Percentiles rank a stretch among this genome's conserved stretches.
Conservation (phyloP, 495 filamentous ascomycete species). For the Amphirosellinia nigrospora region DNA sequence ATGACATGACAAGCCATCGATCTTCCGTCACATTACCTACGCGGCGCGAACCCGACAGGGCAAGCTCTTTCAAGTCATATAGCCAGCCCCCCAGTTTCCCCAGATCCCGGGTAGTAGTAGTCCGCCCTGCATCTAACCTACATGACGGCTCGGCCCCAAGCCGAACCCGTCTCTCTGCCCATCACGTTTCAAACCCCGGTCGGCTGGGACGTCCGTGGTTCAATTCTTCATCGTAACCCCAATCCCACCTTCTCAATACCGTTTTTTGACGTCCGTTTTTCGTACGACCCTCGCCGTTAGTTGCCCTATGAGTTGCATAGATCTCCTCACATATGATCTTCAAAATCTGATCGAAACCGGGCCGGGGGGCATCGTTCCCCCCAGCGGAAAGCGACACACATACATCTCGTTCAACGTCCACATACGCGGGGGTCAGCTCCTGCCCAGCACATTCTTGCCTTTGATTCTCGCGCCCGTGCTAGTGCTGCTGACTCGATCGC, state of each 20-base stretch:
- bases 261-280: neutral
- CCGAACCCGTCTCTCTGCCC: constrained; percentile 19
- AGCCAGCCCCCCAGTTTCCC: constrained; percentile 13
- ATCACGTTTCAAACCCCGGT: constrained; percentile 26
- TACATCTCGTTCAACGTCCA: neutral
- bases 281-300: neutral
- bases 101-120: constrained; percentile 13
- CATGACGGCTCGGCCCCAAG: constrained; percentile 24
- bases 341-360: constrained; percentile 4
- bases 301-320: constrained; percentile 2
- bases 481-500: neutral
- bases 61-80: constrained; percentile 5
- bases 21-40: constrained; percentile 12
- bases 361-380: neutral
- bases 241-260: too few relatives aligned
- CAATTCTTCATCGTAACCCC: neutral
- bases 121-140: constrained; percentile 24
- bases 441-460: constrained; percentile 20
- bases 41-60: constrained; percentile 8
- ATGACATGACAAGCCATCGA: constrained; percentile 10
- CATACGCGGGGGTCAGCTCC: neutral
- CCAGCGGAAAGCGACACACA: too few relatives aligned
- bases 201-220: constrained; percentile 8
- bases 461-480: neutral
- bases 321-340: constrained; percentile 6